These are phyloP conservation scores for Phytophthora syringae DNA, from an alignment of 352 stramenopile species.

Conservation along the genomic window DNA sequence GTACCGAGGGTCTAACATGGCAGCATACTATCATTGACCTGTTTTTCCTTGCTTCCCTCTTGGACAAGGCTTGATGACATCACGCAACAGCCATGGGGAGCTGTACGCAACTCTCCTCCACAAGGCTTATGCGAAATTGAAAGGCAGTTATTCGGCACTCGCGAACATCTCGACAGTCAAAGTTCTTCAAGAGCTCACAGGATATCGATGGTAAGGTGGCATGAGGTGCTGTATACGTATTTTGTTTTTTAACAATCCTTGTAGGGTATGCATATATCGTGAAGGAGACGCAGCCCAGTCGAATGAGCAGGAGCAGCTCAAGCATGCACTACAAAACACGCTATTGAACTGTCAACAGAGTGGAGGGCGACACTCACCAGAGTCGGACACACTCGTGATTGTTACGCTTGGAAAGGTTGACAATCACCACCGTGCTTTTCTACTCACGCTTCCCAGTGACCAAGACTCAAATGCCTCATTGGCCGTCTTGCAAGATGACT, in stretches of 20 bases:
- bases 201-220: slow-evolving; percentile 44
- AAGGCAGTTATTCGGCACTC: slow-evolving; percentile 46
- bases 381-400: slow-evolving; percentile 18
- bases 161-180: slow-evolving; percentile 26
- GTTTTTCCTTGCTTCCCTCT: slow-evolving; percentile 50
- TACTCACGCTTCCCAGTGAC: slow-evolving; percentile 12
- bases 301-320: slow-evolving; percentile 12
- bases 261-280: slow-evolving; percentile 28
- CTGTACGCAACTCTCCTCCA: slow-evolving; percentile 51
- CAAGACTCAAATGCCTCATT: slow-evolving; percentile 5
- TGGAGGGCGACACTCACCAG: background rate
- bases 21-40: slow-evolving; percentile 51
- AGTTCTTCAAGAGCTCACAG: slow-evolving; percentile 55
- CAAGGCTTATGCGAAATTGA: slow-evolving; percentile 68
- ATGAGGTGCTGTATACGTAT: background rate
- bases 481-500: slow-evolving; percentile 13
- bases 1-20: slow-evolving; percentile 37
- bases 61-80: slow-evolving; percentile 36
- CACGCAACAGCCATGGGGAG: slow-evolving; percentile 33
- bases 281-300: background rate
- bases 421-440: slow-evolving; percentile 41
- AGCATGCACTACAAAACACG: slow-evolving; percentile 2
- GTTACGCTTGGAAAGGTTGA: slow-evolving; percentile 36
- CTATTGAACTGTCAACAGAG: background rate
- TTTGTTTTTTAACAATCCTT: slow-evolving; percentile 2